Evolutionary conservation across 2,329 filamentous ascomycete genomes (phyloP).

Genomic region (Ceratocystis harringtonii): DNA sequence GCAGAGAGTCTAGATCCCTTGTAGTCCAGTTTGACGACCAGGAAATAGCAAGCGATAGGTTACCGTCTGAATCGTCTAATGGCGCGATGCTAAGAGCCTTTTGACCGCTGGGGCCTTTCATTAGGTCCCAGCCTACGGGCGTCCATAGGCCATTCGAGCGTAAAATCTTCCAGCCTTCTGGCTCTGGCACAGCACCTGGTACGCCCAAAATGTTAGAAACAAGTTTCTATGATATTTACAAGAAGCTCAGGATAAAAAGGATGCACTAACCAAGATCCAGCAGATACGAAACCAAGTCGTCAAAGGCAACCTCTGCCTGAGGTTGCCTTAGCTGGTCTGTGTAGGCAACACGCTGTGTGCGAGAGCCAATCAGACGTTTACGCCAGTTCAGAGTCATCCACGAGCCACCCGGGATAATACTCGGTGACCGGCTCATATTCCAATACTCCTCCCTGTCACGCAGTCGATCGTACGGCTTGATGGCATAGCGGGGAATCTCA

Average conservation of each 20-base stretch:
- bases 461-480: slow-evolving; percentile 44
- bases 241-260: background rate
- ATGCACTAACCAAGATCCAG: slow-evolving; percentile 35
- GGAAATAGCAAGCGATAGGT: slow-evolving; percentile 40
- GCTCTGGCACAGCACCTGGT: slow-evolving; percentile 39
- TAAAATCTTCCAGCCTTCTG: slow-evolving; percentile 42
- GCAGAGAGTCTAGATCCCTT: slow-evolving; percentile 36
- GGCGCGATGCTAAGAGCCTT: slow-evolving; percentile 39
- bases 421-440: slow-evolving; percentile 36
- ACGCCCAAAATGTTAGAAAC: background rate
- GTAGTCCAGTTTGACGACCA: slow-evolving; percentile 42
- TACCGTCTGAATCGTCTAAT: slow-evolving; percentile 44
- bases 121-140: slow-evolving; percentile 40
- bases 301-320: slow-evolving; percentile 39
- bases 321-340: slow-evolving; percentile 39
- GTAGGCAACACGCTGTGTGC: slow-evolving; percentile 49
- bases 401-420: slow-evolving; percentile 41
- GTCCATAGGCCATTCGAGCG: slow-evolving; percentile 45
- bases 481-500: slow-evolving; percentile 48
- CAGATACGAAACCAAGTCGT: slow-evolving; percentile 45
- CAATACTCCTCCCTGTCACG: slow-evolving; percentile 42
- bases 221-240: background rate
- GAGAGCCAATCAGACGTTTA: slow-evolving; percentile 44
- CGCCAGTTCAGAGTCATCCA: slow-evolving; percentile 55
- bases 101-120: slow-evolving; percentile 37